Conservation (phyloP, 2,329 filamentous ascomycete genomes). For the Colletotrichum coccodes region DNA sequence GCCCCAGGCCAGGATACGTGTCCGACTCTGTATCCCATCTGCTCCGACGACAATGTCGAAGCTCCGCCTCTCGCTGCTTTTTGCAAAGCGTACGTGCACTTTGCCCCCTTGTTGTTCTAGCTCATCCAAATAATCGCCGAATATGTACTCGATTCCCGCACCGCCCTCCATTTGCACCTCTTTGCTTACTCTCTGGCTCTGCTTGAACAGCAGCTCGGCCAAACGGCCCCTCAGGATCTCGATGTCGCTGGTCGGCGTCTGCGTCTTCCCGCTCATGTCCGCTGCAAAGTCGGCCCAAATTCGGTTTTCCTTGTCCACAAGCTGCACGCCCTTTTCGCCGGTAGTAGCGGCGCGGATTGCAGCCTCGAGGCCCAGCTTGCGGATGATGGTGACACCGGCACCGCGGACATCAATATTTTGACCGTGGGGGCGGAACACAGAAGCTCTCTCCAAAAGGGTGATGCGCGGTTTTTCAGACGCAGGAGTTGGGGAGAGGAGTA, state of each 20-base stretch:
- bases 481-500: slow-evolving; percentile 4
- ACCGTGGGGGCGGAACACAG: slow-evolving; percentile 38
- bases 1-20: slow-evolving; percentile 51
- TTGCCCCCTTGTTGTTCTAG: slow-evolving; percentile 41
- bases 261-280: slow-evolving; percentile 51
- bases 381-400: slow-evolving; percentile 48
- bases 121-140: slow-evolving; percentile 41
- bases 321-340: slow-evolving; percentile 56
- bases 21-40: slow-evolving; percentile 62
- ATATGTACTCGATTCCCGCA: slow-evolving; percentile 37
- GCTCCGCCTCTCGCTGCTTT: slow-evolving; percentile 47
- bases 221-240: slow-evolving; percentile 69
- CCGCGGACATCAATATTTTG: slow-evolving; percentile 51
- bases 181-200: slow-evolving; percentile 37
- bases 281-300: slow-evolving; percentile 49
- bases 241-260: slow-evolving; percentile 63
- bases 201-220: slow-evolving; percentile 57
- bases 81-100: slow-evolving; percentile 52
- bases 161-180: neutral
- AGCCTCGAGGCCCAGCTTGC: slow-evolving; percentile 49
- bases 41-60: slow-evolving; percentile 66
- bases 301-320: slow-evolving; percentile 53
- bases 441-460: slow-evolving; percentile 52
- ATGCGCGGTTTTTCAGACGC: slow-evolving; percentile 34
- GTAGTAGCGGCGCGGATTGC: slow-evolving; percentile 42